Evolutionary conservation across 164 flowering plant species (phyloP), one percentile per base, ranked within the genome.

Genomic region (Tinospora cordifolia): DNA sequence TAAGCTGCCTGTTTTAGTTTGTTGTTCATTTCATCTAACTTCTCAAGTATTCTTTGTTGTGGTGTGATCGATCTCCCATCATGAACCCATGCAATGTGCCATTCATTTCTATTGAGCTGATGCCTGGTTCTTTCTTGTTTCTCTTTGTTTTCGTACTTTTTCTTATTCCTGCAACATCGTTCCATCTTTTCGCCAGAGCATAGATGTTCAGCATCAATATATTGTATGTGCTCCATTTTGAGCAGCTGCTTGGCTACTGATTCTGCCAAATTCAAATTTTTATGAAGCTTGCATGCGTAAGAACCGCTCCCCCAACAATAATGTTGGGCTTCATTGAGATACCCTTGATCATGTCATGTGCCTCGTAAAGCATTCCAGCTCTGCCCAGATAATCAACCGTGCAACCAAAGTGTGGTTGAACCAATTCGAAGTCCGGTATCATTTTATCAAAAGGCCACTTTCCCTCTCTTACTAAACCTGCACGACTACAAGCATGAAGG

Each of bases 351-450:
- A 81, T 64, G 36, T 83, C 63, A 51, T 74, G 66, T 14, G 89
- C 89, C 70, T 83, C 82, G 21, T 79, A 73, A 24, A 87, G 80
- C 59, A 63, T 72, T 70, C 91, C 89, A 17, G 88, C 88, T 75
- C 88, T 83, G 27, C 87, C 88, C 8, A 87, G 80, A 69, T 85
- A 82, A 81, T 87, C 87, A 38, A 85, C 88, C 83, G 85, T 78
- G 62, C 91, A 87, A 41, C 89, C 91, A 57, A 84, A 86, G 69
- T 85, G 91, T 80, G 84, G 78, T 10, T 86, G 88, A 11, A 54
- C 77, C 79, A 84, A 54, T 30, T 77, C 77, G 65, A 68, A 79
- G 47, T 71, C 69, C 17, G 73, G 38, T 17, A 72, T 73, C 88
- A 86, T 84, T 75, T 65, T 71, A 38, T 64, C 24, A 41, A 84